Percentiles rank a stretch among this genome's conserved stretches.
Conservation (phyloP, 225 moss, liverwort and hornwort species). For the Ulota crispa region DNA sequence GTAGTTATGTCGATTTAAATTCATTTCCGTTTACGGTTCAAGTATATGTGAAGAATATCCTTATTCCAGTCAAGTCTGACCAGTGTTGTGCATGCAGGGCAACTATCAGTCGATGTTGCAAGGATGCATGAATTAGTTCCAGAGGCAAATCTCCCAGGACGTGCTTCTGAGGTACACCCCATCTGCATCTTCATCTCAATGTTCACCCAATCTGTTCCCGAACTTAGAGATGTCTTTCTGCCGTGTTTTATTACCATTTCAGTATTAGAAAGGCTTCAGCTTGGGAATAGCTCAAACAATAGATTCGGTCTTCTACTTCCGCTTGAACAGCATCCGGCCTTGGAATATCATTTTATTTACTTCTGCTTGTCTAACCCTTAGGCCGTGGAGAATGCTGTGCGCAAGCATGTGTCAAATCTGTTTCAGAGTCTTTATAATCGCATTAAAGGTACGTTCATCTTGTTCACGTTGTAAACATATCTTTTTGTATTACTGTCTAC, state of each 20-base stretch:
- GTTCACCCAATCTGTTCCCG: not conserved
- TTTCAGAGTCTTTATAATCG: constrained; percentile 69
- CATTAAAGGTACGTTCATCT: constrained; percentile 60
- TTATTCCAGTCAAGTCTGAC: constrained; percentile 16
- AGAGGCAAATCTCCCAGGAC: constrained; percentile 74
- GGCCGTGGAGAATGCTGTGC: constrained; percentile 84
- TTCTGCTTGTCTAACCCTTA: constrained; percentile 34
- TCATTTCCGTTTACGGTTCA: not conserved
- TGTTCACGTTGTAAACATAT: not conserved
- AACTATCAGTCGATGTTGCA: constrained; percentile 67
- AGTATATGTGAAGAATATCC: constrained; percentile 5
- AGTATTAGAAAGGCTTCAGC: constrained; percentile 9
- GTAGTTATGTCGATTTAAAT: not conserved
- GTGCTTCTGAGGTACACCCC: constrained; percentile 66
- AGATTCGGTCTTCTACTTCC: constrained; percentile 13
- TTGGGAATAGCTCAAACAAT: constrained; percentile 14
- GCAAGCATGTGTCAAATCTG: constrained; percentile 69
- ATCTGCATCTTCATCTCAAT: constrained; percentile 1
- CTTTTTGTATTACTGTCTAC: not conserved
- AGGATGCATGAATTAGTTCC: constrained; percentile 88
- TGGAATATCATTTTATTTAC: constrained; percentile 2
- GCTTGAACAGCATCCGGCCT: constrained; percentile 1
- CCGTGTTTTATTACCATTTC: constrained; percentile 1
- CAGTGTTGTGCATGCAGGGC: constrained; percentile 55
- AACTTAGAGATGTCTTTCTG: constrained; percentile 13